A percentile compares a stretch with the other conserved stretches of the same genome.
These are phyloP conservation scores for Santalum album DNA, from an alignment of 164 flowering plant species.

Conservation along the genomic window DNA sequence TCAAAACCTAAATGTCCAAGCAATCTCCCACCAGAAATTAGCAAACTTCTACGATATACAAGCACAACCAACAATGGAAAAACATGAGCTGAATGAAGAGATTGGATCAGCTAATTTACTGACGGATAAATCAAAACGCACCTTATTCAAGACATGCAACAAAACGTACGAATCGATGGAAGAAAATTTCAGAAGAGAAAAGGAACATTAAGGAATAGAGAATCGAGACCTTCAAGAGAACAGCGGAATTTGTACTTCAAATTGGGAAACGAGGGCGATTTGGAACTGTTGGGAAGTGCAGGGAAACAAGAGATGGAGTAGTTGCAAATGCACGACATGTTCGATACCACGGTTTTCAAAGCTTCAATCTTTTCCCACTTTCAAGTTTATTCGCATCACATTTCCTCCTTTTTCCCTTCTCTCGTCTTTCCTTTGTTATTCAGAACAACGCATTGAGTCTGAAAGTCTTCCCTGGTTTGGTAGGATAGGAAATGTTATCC, in stretches of 20 bases:
- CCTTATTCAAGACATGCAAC: too few relatives aligned
- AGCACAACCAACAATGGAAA: too few relatives aligned
- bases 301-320: constrained; percentile 20
- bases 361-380: neutral
- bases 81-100: too few relatives aligned
- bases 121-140: too few relatives aligned
- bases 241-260: constrained; percentile 27
- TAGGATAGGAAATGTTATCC: too few relatives aligned
- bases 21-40: too few relatives aligned
- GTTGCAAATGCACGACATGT: constrained; percentile 34
- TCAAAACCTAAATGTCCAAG: too few relatives aligned
- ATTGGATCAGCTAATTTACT: too few relatives aligned
- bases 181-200: neutral
- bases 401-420: neutral
- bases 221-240: constrained; percentile 37
- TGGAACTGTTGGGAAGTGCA: constrained; percentile 9
- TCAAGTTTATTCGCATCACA: neutral
- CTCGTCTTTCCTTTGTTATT: neutral
- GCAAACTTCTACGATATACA: too few relatives aligned
- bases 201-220: neutral
- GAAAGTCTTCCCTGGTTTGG: too few relatives aligned
- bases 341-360: neutral
- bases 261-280: constrained; percentile 13
- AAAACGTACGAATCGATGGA: too few relatives aligned
- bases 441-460: too few relatives aligned